These are phyloP conservation scores for Aspergillus bombycis DNA, from an alignment of 2,329 filamentous ascomycete species.

Conservation along the genomic window DNA sequence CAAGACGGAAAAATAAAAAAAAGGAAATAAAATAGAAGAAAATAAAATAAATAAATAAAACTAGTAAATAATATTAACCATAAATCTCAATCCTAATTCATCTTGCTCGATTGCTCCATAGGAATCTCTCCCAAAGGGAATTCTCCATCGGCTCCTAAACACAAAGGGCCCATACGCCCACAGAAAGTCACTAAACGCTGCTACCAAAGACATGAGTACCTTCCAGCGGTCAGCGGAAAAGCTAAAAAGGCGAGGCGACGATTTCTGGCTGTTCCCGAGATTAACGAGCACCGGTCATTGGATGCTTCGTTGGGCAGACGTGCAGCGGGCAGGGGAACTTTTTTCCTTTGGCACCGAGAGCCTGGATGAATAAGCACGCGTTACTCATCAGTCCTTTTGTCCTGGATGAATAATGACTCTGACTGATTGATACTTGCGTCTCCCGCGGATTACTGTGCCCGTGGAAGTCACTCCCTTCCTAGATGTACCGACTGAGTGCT, in stretches of 20 bases:
- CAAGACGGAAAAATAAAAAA: conserved; percentile 4
- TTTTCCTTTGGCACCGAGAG: conserved; percentile 16
- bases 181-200: background rate
- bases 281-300: conserved; percentile 34
- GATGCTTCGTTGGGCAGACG: conserved; percentile 43
- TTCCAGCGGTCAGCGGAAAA: conserved; percentile 33
- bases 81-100: conserved; percentile 11
- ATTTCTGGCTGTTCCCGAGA: conserved; percentile 35
- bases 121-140: conserved; percentile 5
- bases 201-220: conserved; percentile 11
- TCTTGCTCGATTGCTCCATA: conserved; percentile 18
- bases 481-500: conserved; percentile 3
- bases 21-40: conserved; percentile 4
- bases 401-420: conserved; percentile 10
- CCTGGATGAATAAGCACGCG: conserved; percentile 21
- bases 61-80: conserved; percentile 4
- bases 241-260: conserved; percentile 35
- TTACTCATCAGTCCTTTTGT: conserved; percentile 15
- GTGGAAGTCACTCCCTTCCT: background rate
- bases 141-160: conserved; percentile 11
- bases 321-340: conserved; percentile 28
- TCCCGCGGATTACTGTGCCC: background rate
- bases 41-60: conserved; percentile 5
- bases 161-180: conserved; percentile 1
- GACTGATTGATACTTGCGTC: background rate